Evolutionary conservation across 495 filamentous ascomycete genomes (phyloP).

Genomic region (Talaromyces trachyspermus): DNA sequence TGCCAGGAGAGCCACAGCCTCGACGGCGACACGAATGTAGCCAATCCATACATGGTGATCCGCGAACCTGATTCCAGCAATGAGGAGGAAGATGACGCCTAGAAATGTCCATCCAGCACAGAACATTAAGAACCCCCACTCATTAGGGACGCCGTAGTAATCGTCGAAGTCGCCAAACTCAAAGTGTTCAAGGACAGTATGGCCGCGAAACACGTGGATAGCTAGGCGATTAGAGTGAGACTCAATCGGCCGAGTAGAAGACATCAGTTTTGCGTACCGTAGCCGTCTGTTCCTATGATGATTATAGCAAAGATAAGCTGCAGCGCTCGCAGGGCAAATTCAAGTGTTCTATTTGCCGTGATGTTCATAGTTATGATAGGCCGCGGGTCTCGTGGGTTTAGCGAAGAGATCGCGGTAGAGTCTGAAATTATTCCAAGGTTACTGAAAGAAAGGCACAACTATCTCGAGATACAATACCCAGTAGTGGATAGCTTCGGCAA

Average conservation of each 20-base stretch:
- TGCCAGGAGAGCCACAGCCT: conserved; percentile 21
- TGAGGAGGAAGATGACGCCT: conserved; percentile 16
- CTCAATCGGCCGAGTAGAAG: conserved; percentile 12
- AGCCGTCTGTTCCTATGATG: conserved; percentile 22
- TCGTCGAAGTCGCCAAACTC: conserved; percentile 19
- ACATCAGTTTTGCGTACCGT: conserved; percentile 17
- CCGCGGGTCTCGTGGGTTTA: background rate
- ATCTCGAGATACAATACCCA: background rate
- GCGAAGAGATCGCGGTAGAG: background rate
- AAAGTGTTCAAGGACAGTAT: conserved; percentile 18
- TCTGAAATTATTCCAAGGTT: background rate
- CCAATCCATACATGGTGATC: conserved; percentile 15
- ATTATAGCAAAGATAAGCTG: conserved; percentile 24
- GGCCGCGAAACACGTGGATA: conserved; percentile 20
- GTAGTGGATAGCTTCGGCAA: background rate
- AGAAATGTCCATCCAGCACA: conserved; percentile 21
- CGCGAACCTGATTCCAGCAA: conserved; percentile 14
- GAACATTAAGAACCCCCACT: conserved; percentile 25
- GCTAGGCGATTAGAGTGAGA: conserved; percentile 20
- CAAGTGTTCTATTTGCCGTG: conserved; percentile 13
- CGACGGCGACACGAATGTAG: conserved; percentile 17
- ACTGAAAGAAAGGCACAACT: background rate
- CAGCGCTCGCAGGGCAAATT: conserved; percentile 20
- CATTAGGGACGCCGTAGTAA: conserved; percentile 19
- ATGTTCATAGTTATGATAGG: conserved; percentile 8